Percentiles rank a stretch among this genome's conserved stretches.
These are phyloP conservation scores for Saccharomyces hybrid DNA, from an alignment of 1,139 yeast species.

Conservation along the genomic window DNA sequence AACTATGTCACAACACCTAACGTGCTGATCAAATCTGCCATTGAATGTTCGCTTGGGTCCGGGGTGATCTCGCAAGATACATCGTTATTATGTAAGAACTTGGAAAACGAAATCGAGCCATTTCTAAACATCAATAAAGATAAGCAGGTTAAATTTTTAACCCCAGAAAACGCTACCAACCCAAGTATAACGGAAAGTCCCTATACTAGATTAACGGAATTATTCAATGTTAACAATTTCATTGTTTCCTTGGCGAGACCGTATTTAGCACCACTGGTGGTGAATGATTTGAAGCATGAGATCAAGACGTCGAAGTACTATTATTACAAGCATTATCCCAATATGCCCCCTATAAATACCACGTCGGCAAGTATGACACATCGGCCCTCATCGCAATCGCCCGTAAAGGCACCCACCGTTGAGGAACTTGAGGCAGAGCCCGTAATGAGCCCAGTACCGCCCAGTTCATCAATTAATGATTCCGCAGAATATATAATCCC, in stretches of 20 bases:
- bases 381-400: not conserved
- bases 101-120: constrained; percentile 48
- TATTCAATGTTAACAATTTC: constrained; percentile 89
- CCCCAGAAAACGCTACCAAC: constrained; percentile 40
- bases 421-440: not conserved
- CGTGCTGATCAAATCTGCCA: constrained; percentile 81
- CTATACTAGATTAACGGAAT: constrained; percentile 79
- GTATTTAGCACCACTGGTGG: constrained; percentile 79
- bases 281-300: constrained; percentile 69
- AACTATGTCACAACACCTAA: constrained; percentile 94
- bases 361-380: not conserved
- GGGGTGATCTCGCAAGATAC: constrained; percentile 57
- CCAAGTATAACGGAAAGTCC: constrained; percentile 48
- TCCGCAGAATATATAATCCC: constrained; percentile 17
- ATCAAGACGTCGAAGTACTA: constrained; percentile 34
- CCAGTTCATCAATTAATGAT: constrained; percentile 4
- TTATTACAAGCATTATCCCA: constrained; percentile 30
- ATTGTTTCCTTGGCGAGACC: constrained; percentile 88
- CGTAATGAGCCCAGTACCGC: not conserved
- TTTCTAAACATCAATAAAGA: constrained; percentile 23
- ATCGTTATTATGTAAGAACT: constrained; percentile 60
- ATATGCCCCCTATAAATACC: not conserved
- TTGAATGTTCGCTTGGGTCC: constrained; percentile 52
- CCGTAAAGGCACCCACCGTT: not conserved
- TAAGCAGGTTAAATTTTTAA: constrained; percentile 29